Percentiles rank a stretch among this genome's conserved stretches.
Conservation (phyloP, 495 filamentous ascomycete species). For the Collariella sp. region DNA sequence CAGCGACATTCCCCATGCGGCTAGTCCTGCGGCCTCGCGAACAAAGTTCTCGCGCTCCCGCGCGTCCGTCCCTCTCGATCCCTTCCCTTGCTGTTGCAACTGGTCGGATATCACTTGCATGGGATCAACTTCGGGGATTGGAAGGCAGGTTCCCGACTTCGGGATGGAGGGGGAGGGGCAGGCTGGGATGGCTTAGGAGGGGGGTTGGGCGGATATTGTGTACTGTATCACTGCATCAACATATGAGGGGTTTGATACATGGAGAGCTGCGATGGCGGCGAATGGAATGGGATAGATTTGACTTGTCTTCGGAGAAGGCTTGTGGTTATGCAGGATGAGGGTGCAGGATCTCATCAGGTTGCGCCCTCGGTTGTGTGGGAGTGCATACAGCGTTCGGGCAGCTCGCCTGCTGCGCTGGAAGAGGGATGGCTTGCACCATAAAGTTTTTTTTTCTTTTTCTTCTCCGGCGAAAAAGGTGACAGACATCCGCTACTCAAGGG, state of each 20-base stretch:
- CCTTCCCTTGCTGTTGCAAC: constrained; percentile 1
- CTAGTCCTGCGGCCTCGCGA: constrained; percentile 21
- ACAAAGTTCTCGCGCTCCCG: neutral
- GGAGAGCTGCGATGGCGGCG: neutral
- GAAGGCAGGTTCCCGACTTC: neutral
- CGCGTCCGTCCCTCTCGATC: neutral
- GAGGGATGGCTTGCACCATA: too few relatives aligned
- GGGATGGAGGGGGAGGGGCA: neutral
- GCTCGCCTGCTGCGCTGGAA: too few relatives aligned
- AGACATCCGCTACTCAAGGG: too few relatives aligned
- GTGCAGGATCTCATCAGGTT: too few relatives aligned
- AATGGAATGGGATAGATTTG: neutral
- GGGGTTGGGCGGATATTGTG: neutral
- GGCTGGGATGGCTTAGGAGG: neutral
- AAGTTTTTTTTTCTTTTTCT: too few relatives aligned
- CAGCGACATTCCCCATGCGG: constrained; percentile 21
- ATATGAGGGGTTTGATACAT: neutral
- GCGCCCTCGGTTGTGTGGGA: too few relatives aligned
- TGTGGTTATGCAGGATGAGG: neutral
- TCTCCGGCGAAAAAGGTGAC: too few relatives aligned
- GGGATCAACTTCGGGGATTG: constrained; percentile 10
- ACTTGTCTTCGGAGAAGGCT: neutral
- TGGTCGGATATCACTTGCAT: constrained; percentile 17
- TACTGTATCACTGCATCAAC: neutral
- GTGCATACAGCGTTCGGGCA: too few relatives aligned